Percentiles rank a stretch among this genome's conserved stretches.
phyloP scores from a whole-genome alignment of 1,284 basidiomycete species.

The Ustilago xerochloae region DNA sequence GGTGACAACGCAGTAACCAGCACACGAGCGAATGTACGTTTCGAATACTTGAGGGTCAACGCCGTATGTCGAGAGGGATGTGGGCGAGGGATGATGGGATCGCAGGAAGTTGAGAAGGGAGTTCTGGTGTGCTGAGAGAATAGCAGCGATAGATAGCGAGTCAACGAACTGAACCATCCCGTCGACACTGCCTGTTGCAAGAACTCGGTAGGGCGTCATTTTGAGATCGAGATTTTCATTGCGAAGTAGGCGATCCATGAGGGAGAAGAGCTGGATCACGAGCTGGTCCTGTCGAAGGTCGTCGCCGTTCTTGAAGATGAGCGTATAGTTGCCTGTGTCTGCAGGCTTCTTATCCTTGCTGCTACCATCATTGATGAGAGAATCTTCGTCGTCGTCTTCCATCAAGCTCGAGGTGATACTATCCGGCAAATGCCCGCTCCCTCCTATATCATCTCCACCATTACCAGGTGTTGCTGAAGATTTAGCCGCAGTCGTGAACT shows the following conservation, averaged over 20 bases:
- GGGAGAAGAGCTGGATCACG: constrained; percentile 94
- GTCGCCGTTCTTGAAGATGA: constrained; percentile 99
- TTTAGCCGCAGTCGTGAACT: constrained; percentile 73
- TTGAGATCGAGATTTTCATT: constrained; percentile 96
- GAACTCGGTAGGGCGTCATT: constrained; percentile 89
- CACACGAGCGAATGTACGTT: constrained; percentile 95
- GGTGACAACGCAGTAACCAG: constrained; percentile 97
- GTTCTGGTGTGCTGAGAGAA: constrained; percentile 78
- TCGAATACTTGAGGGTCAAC: constrained; percentile 92
- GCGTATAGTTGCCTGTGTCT: constrained; percentile 73
- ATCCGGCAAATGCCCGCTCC: constrained; percentile 16
- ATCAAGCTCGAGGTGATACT: constrained; percentile 40
- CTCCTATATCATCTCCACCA: not conserved
- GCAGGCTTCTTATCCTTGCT: constrained; percentile 16
- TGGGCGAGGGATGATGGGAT: constrained; percentile 86
- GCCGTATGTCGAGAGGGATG: constrained; percentile 89
- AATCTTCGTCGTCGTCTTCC: constrained; percentile 14
- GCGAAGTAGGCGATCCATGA: constrained; percentile 92
- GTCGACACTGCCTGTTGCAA: constrained; percentile 90
- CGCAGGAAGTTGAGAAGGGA: constrained; percentile 88
- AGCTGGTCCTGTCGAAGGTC: constrained; percentile 98
- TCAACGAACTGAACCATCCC: constrained; percentile 97
- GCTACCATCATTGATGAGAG: constrained; percentile 11
- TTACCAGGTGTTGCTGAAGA: not conserved
- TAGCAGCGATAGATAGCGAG: constrained; percentile 92